These are phyloP conservation scores for Pseudoscleropodium purum DNA, from an alignment of 225 moss, liverwort and hornwort genomes.

Conservation along the genomic window DNA sequence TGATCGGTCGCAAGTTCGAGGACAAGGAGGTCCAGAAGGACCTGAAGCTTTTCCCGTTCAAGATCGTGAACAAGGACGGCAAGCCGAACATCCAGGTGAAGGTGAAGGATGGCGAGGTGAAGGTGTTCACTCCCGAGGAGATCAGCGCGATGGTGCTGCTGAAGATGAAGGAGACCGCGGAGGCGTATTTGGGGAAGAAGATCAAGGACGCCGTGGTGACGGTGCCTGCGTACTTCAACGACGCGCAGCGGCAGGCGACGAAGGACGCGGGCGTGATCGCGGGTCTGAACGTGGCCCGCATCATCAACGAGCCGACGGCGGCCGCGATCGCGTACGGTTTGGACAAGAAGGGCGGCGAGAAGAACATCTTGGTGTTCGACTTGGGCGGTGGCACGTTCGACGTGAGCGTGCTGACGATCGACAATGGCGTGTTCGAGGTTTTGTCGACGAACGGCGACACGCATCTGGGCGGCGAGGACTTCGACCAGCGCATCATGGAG, in stretches of 20 bases:
- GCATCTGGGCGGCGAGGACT: slow-evolving; percentile 47
- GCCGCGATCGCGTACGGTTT: slow-evolving; percentile 51
- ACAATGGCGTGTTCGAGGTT: slow-evolving; percentile 51
- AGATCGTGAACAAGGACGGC: slow-evolving; percentile 47
- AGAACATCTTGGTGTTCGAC: slow-evolving; percentile 55
- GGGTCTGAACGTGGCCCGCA: slow-evolving; percentile 45
- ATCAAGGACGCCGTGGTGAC: slow-evolving; percentile 59
- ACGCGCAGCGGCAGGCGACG: slow-evolving; percentile 53
- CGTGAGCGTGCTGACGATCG: slow-evolving; percentile 44
- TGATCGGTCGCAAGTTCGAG: slow-evolving; percentile 46
- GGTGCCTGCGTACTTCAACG: slow-evolving; percentile 58
- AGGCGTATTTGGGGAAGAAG: slow-evolving; percentile 48
- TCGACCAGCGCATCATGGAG: slow-evolving; percentile 57
- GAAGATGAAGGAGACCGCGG: slow-evolving; percentile 56
- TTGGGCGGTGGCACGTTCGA: slow-evolving; percentile 51
- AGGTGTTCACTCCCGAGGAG: slow-evolving; percentile 49
- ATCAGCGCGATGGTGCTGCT: slow-evolving; percentile 53
- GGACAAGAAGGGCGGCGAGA: slow-evolving; percentile 61
- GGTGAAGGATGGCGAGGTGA: slow-evolving; percentile 54
- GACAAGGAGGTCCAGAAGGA: slow-evolving; percentile 63
- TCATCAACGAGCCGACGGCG: slow-evolving; percentile 56
- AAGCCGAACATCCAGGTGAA: slow-evolving; percentile 50
- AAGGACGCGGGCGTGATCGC: slow-evolving; percentile 56
- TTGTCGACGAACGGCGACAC: slow-evolving; percentile 47
- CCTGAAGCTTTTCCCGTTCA: slow-evolving; percentile 43